These are phyloP conservation scores for Amphichorda felina DNA, from an alignment of 2,329 filamentous ascomycete species.

Conservation along the genomic window DNA sequence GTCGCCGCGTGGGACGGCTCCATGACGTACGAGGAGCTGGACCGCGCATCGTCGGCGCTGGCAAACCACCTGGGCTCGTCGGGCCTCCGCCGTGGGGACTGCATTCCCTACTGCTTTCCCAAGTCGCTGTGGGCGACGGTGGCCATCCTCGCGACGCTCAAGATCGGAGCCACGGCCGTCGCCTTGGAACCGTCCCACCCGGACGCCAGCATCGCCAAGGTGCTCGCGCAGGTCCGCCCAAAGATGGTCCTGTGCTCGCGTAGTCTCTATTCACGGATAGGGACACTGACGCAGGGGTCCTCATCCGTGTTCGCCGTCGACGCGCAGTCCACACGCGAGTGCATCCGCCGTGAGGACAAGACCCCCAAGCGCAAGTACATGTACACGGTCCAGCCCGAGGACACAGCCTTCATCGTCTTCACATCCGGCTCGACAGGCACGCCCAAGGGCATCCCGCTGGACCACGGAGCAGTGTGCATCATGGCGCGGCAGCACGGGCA, in stretches of 20 bases:
- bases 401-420: constrained; percentile 9
- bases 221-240: constrained; percentile 2
- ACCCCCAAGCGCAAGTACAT: too few relatives aligned
- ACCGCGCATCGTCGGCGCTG: constrained; percentile 8
- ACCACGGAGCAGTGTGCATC: constrained; percentile 8
- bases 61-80: constrained; percentile 5
- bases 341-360: too few relatives aligned
- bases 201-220: neutral
- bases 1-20: constrained; percentile 12
- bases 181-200: constrained; percentile 13
- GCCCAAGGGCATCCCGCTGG: constrained; percentile 11
- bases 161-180: constrained; percentile 15
- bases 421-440: constrained; percentile 12
- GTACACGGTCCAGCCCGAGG: too few relatives aligned
- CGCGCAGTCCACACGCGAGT: too few relatives aligned
- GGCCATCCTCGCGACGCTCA: constrained; percentile 17
- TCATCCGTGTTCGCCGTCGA: too few relatives aligned
- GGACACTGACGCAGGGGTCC: neutral
- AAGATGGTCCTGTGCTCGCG: constrained; percentile 4
- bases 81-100: constrained; percentile 1
- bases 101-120: constrained; percentile 10
- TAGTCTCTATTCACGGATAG: too few relatives aligned
- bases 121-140: neutral
- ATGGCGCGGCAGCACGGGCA: constrained; percentile 8
- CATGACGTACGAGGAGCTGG: constrained; percentile 11